These are phyloP conservation scores for Ehretia macrophylla DNA, from an alignment of 257 asterid genomes.

Conservation along the genomic window DNA sequence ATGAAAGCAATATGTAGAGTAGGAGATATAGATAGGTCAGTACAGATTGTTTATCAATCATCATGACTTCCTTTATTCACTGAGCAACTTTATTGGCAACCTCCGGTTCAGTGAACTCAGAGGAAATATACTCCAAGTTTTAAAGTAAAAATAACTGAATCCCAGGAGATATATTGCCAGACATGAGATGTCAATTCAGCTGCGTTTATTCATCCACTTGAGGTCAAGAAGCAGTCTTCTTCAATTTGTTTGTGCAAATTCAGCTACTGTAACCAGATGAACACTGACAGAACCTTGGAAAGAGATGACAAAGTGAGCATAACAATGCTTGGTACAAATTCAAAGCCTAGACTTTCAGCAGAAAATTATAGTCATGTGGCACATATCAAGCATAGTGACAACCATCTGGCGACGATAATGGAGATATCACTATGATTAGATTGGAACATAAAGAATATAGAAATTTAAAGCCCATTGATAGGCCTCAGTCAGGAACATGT, in stretches of 20 bases:
- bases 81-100: no score
- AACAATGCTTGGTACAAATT: neutral
- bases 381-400: no score
- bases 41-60: conserved; percentile 77
- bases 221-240: neutral
- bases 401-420: no score
- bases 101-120: neutral
- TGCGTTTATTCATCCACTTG: conserved; percentile 15
- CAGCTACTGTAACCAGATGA: neutral
- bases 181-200: conserved; percentile 14
- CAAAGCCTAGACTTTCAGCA: no score
- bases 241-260: neutral
- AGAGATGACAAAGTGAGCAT: conserved; percentile 1
- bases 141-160: conserved; percentile 5
- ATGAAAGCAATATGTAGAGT: conserved; percentile 72
- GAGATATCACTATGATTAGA: no score
- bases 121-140: conserved; percentile 11
- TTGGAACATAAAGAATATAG: no score
- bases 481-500: no score
- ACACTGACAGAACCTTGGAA: conserved; percentile 9
- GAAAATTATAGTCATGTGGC: no score
- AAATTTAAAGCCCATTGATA: no score
- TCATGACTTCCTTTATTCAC: conserved; percentile 24
- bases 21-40: conserved; percentile 81
- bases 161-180: conserved; percentile 15